Evolutionary conservation across 177 flowering plant genomes (phyloP).

Genomic region (Vitis hybrid): DNA sequence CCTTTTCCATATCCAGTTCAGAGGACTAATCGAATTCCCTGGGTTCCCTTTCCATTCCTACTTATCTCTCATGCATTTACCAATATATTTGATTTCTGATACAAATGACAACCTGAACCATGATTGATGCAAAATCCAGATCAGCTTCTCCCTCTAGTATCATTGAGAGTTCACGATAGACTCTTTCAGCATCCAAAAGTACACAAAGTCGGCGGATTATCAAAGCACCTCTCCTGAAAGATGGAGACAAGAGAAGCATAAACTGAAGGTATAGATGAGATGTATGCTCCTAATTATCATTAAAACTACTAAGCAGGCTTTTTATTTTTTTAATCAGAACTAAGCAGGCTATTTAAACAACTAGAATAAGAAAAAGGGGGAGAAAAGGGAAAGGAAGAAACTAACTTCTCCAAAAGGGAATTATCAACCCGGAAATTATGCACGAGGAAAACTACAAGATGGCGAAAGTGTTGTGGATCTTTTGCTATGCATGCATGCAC

Average conservation of each 20-base stretch:
- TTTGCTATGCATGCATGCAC: slow-evolving; percentile 95
- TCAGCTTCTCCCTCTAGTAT: slow-evolving; percentile 83
- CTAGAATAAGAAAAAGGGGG: background rate
- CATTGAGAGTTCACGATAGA: slow-evolving; percentile 75
- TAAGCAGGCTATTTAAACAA: background rate
- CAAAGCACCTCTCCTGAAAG: slow-evolving; percentile 87
- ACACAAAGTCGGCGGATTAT: slow-evolving; percentile 91
- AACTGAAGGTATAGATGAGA: too few species aligned
- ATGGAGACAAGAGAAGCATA: slow-evolving; percentile 3
- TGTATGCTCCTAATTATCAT: too few species aligned
- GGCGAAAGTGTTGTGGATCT: slow-evolving; percentile 72
- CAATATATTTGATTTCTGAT: background rate
- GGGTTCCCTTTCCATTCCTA: too few species aligned
- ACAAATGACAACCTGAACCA: slow-evolving; percentile 79
- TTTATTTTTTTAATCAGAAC: too few species aligned
- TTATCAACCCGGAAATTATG: slow-evolving; percentile 70
- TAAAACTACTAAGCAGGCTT: too few species aligned
- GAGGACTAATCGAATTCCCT: too few species aligned
- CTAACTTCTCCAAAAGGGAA: slow-evolving; percentile 91
- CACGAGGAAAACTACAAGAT: slow-evolving; percentile 73
- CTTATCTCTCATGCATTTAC: too few species aligned
- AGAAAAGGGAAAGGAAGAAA: slow-evolving; percentile 9
- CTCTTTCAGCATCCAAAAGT: slow-evolving; percentile 86
- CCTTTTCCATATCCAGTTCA: too few species aligned
- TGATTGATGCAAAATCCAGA: slow-evolving; percentile 82